Base-by-base conservation (phyloP, 768 basidiomycete genomes). In the Trametes gibbosa region DNA sequence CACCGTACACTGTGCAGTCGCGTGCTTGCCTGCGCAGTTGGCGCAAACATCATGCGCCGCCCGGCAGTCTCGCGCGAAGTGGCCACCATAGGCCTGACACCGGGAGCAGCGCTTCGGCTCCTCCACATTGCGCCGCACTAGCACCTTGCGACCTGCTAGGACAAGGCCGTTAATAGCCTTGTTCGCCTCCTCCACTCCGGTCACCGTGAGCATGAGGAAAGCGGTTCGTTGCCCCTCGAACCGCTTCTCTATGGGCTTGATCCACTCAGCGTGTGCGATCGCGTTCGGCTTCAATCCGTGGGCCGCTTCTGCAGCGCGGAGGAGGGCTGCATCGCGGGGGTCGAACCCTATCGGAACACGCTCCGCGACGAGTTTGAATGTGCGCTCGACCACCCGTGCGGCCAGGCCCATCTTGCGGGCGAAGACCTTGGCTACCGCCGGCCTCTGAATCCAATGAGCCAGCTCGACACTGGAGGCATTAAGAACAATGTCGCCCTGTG, bases 41-140 rank as follows among this genome's bases (percentile, higher is more conserved):
- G 62, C 64, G 49, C 66, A 67, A 29, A 47, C 57, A 6, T 62
- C 64, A 12, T 55, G 43, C 5, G 9, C 35, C 19, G 23, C 47
- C 29, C 16, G 24, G 55, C 65, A 69, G 13, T 62, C 46, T 13
- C 32, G 19, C 1, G 68, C 65, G 14, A 66, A 32, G 48, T 69
- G 68, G 27, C 34, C 35, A 8, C 24, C 58, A 4, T 62, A 49
- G 2, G n/a, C 5, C 40, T 73, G 72, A 52, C 71, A 74, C 21
- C 69, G 69, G 21, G 66, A 24, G 64, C 73, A 74, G 6, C 63
- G 55, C 24, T 25, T 27, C 9, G 67, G 70, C 43, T 73, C 72
- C 2, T 56, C 16, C 1, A 63, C 35, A n/a, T 65, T 50, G 23
- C 66, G 68, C 14, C 61, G 37, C 0, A 62, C 63, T 0, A 41